phyloP scores from a whole-genome alignment of 129 eudicot species.

The Gnaphalium uliginosum region DNA sequence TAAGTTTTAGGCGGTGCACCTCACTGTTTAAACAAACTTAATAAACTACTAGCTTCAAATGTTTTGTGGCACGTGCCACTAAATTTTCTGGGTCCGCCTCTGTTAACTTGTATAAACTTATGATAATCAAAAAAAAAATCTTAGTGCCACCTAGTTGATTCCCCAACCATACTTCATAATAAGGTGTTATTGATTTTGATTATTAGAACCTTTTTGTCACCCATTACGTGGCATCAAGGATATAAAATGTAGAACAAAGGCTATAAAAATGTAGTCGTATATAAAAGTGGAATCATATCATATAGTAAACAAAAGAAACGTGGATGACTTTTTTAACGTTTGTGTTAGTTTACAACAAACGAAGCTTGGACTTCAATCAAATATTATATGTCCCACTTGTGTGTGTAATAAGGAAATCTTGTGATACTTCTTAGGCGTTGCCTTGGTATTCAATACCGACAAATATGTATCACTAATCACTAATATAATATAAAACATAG shows the following conservation, averaged over 20 bases:
- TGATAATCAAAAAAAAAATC: slow-evolving; percentile 12
- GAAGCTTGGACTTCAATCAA: slow-evolving; percentile 35
- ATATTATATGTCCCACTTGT: slow-evolving; percentile 28
- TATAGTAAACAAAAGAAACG: slow-evolving; percentile 18
- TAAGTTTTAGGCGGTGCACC: no score
- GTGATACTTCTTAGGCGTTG: slow-evolving; percentile 16
- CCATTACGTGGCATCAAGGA: neutral
- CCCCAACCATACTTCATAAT: neutral
- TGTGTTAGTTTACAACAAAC: slow-evolving; percentile 35
- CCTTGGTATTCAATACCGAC: slow-evolving; percentile 28
- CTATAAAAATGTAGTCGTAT: no score
- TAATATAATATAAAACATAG: neutral
- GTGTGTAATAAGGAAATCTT: neutral
- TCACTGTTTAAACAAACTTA: no score
- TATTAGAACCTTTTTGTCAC: neutral
- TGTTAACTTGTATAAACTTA: neutral
- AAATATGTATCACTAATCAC: slow-evolving; percentile 15
- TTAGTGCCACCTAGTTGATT: slow-evolving; percentile 22
- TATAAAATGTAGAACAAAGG: neutral
- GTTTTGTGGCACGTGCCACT: no score
- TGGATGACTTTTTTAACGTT: slow-evolving; percentile 6
- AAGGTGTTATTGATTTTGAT: slow-evolving; percentile 8
- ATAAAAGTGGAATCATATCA: neutral
- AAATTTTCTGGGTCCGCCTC: no score
- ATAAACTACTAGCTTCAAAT: no score